Evolutionary conservation across 2,329 filamentous ascomycete species (phyloP), one percentile per base, ranked within the genome.

Genomic region (Alternaria rosae): DNA sequence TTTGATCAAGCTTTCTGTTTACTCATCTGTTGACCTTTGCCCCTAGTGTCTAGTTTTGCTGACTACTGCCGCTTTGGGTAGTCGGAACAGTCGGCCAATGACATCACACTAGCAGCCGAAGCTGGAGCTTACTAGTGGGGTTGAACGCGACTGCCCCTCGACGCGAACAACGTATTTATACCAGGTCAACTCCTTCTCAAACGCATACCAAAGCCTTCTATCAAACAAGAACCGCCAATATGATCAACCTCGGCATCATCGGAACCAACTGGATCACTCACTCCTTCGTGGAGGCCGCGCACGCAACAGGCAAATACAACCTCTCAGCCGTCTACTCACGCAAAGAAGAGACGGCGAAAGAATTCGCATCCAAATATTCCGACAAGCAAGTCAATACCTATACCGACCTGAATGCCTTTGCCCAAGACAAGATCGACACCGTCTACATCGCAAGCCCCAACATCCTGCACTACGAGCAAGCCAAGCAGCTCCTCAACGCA

Each of bases 371-470:
- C 25, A 82, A 83, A 57, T 79, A 83, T 69, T 50, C 62, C 2
- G 52, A n/a, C 45, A 60, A 68, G n/a, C 61, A 70, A 26, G 64
- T 77, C 17, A 76, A 72, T 6, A 68, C 74, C 9, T 80, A 83
- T 75, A 83, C 80, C 25, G 73, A 77, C 11, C 74, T 85, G 51
- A 70, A 76, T 15, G 65, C 69, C 21, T 75, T 85, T 38, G 78
- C 77, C 45, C 68, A 70, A 55, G 80, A 83, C 4, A 72, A 74
- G 47, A 72, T 84, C 59, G 72, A 79, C 43, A 77, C 80, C 54
- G 73, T 85, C 50, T 85, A 85, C 79, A 82, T 85, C 58, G 82
- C 83, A 21, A 83, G 81, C 13, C 83, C 83, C 35, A 85, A 84
- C 73, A 80, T 78, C 42, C 75, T 83, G 43, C 83, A 85, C 74